Evolutionary conservation across 169 alveolate species (phyloP).

Genomic region (Cystoisospora suis): DNA sequence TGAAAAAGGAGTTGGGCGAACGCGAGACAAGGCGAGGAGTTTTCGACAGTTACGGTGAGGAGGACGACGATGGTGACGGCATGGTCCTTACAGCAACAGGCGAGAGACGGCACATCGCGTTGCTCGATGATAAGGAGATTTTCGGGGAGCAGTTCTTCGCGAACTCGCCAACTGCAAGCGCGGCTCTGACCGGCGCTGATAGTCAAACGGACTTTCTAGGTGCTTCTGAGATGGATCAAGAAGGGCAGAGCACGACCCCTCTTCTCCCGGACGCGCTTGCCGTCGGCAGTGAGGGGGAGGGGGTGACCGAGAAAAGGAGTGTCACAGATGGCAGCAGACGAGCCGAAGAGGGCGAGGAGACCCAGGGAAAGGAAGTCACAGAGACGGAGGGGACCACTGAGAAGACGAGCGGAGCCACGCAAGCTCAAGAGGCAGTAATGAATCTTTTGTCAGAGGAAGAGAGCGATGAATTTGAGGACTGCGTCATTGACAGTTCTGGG

Average conservation of each 20-base stretch:
- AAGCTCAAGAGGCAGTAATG: background rate
- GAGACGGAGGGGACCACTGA: background rate
- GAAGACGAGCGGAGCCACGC: background rate
- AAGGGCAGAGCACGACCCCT: no score
- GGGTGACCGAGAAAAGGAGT: no score
- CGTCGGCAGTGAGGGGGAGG: background rate
- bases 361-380: background rate
- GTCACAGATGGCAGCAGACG: background rate
- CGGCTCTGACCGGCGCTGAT: background rate
- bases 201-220: background rate
- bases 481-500: background rate
- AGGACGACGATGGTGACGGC: background rate
- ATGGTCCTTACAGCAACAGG: background rate
- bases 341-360: no score
- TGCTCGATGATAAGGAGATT: background rate
- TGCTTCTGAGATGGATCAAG: background rate
- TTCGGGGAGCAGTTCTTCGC: slow-evolving; percentile 23
- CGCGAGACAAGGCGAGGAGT: background rate
- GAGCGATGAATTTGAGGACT: slow-evolving; percentile 3
- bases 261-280: background rate
- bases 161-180: background rate
- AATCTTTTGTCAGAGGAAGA: background rate
- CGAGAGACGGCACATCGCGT: slow-evolving; percentile 40
- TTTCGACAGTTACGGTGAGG: background rate
- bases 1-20: background rate